Evolutionary conservation across 139 green algal species (phyloP).

Genomic region (Pseudopediastrum boryanum): DNA sequence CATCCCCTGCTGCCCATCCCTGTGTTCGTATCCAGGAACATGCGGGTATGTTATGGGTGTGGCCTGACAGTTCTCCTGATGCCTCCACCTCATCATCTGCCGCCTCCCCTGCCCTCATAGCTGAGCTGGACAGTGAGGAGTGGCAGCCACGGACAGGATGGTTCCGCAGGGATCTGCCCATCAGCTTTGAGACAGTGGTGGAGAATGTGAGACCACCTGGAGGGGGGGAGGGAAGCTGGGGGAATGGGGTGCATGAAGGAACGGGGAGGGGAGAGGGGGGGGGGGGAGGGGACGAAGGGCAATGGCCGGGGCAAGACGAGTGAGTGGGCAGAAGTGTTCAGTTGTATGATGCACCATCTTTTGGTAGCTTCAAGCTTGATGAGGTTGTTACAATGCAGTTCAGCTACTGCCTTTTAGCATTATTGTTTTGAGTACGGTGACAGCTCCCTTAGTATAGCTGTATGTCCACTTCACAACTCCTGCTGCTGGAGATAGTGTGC

Average conservation of each 20-base stretch:
- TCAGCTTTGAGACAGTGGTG: constrained; percentile 40
- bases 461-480: background rate
- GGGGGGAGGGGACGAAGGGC: no score
- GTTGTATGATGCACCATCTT: no score
- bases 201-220: constrained; percentile 52
- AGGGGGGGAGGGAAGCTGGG: no score
- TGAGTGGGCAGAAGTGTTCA: no score
- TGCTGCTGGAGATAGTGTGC: background rate
- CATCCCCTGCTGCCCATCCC: background rate
- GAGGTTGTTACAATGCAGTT: no score
- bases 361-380: no score
- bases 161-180: constrained; percentile 41
- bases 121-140: constrained; percentile 16
- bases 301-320: no score
- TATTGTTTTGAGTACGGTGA: no score
- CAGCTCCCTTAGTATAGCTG: background rate
- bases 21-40: constrained; percentile 41
- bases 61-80: constrained; percentile 30
- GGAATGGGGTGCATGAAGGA: no score
- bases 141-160: constrained; percentile 38
- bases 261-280: no score
- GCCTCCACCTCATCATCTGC: background rate
- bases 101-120: constrained; percentile 12
- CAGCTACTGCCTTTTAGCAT: no score
- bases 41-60: constrained; percentile 62